A percentile compares a stretch with the other conserved stretches of the same genome.
These are phyloP conservation scores for Hypoxylon perforatum DNA, from an alignment of 495 filamentous ascomycete species.

Conservation along the genomic window DNA sequence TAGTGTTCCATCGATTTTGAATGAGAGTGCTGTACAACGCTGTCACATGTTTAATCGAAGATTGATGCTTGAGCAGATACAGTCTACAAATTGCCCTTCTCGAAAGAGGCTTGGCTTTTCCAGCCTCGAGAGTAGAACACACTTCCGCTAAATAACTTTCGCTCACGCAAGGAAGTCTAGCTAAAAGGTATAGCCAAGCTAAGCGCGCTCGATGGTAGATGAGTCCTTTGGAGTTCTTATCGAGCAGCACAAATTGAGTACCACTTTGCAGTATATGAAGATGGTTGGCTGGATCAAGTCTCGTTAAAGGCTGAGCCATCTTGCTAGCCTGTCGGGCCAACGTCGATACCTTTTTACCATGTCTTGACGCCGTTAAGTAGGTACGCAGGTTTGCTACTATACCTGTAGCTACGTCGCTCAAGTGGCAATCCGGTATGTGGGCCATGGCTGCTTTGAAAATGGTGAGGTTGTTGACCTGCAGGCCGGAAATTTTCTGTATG, in stretches of 20 bases:
- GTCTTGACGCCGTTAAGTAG: slow-evolving; percentile 20
- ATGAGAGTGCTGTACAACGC: not conserved
- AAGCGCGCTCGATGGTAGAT: slow-evolving; percentile 27
- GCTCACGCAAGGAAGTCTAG: slow-evolving; percentile 35
- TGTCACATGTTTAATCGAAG: slow-evolving; percentile 6
- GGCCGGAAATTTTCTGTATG: slow-evolving; percentile 30
- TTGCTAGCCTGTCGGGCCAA: slow-evolving; percentile 33
- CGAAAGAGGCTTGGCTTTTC: slow-evolving; percentile 13
- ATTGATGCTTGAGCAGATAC: slow-evolving; percentile 26
- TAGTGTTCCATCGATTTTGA: not conserved
- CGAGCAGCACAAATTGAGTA: slow-evolving; percentile 23
- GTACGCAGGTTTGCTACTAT: slow-evolving; percentile 26
- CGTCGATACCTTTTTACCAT: not conserved
- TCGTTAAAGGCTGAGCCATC: slow-evolving; percentile 34
- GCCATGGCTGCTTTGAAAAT: slow-evolving; percentile 29
- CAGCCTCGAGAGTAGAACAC: slow-evolving; percentile 35
- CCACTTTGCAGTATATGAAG: slow-evolving; percentile 29
- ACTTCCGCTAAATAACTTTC: slow-evolving; percentile 13
- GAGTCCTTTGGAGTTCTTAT: slow-evolving; percentile 11
- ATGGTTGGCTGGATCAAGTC: slow-evolving; percentile 21
- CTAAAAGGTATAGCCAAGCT: slow-evolving; percentile 41
- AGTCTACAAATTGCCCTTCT: slow-evolving; percentile 36
- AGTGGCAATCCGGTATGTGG: slow-evolving; percentile 29
- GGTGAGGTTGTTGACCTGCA: slow-evolving; percentile 35
- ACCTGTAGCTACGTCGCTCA: slow-evolving; percentile 16